phyloP scores from a whole-genome alignment of 495 filamentous ascomycete species.

The Aspergillus cristatus region DNA sequence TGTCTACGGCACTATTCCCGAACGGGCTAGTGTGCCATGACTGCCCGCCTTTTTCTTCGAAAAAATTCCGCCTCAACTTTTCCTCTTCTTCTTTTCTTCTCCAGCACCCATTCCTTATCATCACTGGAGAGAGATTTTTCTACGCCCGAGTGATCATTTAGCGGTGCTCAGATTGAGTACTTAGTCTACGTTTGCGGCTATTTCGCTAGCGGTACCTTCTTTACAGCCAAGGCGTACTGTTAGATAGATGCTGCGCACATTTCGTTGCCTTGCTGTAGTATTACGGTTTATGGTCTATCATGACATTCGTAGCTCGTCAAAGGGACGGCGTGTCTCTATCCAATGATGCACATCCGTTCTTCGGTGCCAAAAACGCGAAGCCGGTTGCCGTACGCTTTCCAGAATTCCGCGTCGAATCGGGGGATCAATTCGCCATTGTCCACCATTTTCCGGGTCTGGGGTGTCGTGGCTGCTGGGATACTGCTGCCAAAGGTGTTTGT shows the following conservation, averaged over 20 bases:
- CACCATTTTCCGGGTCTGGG: conserved; percentile 5
- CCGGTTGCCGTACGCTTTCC: conserved; percentile 53
- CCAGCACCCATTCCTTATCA: conserved; percentile 56
- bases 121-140: conserved; percentile 40
- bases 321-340: not conserved
- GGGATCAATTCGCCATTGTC: conserved; percentile 35
- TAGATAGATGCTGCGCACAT: conserved; percentile 63
- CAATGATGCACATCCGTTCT: conserved; percentile 42
- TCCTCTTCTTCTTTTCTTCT: conserved; percentile 23
- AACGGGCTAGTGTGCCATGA: conserved; percentile 20
- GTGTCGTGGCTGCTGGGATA: not conserved
- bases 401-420: conserved; percentile 42
- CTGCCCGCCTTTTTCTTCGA: conserved; percentile 3
- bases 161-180: conserved; percentile 47
- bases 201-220: conserved; percentile 73
- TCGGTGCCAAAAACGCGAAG: conserved; percentile 56
- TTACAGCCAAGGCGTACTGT: conserved; percentile 53
- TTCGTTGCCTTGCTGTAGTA: conserved; percentile 1
- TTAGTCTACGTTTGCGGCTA: conserved; percentile 34
- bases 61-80: conserved; percentile 10
- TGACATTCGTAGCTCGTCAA: not conserved
- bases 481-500: conserved; percentile 3
- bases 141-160: conserved; percentile 56
- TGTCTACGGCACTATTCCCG: conserved; percentile 14
- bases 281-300: not conserved